Conservation (phyloP, 108 stramenopile species). For the Cyclotella atomus region DNA sequence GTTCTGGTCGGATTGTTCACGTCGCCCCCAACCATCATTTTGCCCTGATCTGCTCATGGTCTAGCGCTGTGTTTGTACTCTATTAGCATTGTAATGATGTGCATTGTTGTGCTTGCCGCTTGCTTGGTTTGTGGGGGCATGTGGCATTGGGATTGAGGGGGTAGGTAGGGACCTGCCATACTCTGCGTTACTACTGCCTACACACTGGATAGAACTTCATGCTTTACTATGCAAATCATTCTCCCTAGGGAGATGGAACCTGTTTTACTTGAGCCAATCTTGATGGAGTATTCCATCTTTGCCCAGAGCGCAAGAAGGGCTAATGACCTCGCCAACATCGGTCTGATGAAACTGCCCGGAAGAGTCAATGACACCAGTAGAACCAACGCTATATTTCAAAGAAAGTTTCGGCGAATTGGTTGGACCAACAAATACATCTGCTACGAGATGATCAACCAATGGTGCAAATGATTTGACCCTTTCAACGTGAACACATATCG, state of each 20-base stretch:
- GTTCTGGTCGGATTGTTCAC: not conserved
- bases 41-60: too few relatives aligned
- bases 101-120: too few relatives aligned
- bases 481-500: conserved; percentile 76
- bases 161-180: too few relatives aligned
- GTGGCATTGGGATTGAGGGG: too few relatives aligned
- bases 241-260: too few relatives aligned
- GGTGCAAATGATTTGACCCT: conserved; percentile 94
- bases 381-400: not conserved
- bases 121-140: too few relatives aligned
- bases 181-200: too few relatives aligned
- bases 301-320: conserved; percentile 77
- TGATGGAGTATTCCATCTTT: conserved; percentile 68
- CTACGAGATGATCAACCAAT: conserved; percentile 83
- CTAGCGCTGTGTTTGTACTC: too few relatives aligned
- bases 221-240: too few relatives aligned
- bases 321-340: conserved; percentile 4
- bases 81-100: too few relatives aligned
- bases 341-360: conserved; percentile 32
- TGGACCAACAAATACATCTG: conserved; percentile 84
- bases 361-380: conserved; percentile 38
- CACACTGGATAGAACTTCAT: too few relatives aligned
- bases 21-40: not conserved
- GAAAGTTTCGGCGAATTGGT: conserved; percentile 14
- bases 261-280: conserved; percentile 46